Base-by-base conservation (phyloP, 164 flowering plant species). In the Vitis labrusca region DNA sequence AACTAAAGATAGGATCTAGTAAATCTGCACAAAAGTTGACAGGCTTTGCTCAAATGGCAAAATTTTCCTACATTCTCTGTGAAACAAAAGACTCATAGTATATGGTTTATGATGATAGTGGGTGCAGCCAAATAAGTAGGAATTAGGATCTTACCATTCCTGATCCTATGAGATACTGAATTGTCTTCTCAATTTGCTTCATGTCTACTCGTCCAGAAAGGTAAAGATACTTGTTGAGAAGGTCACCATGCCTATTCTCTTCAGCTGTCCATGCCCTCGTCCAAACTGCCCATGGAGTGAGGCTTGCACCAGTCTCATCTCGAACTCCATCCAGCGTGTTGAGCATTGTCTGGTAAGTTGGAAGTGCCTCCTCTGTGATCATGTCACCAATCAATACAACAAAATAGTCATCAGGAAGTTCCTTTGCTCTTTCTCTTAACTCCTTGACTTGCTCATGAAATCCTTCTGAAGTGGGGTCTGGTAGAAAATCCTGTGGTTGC, bases 361-460 rank as follows among this genome's bases (percentile, higher is more conserved):
- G 89, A 37, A 86, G 83, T 54, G 89, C 89, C 76, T 86, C 89
- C 66, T 85, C 87, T 0, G 89, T 85, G 65, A 78, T 77, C 85
- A 82, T 82, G 57, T 82, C 83, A 53, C 85, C 85, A 16, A 82
- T 81, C 74, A 82, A 64, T 44, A 82, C 85, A 8, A 82, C 83
- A 70, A 77, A 80, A 63, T 80, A 82, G 10, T 82, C 85, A 65
- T 82, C 85, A 65, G 85, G 72, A 27, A 82, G 63, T 67, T 80
- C 85, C 71, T 63, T 73, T 10, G 79, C 64, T 66, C 83, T 67
- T 51, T 73, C 73, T 50, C 85, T 76, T 63, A 83, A 54, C 66
- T 85, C 87, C 73, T 47, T 71, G 60, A 82, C 77, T 68, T 85
- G 81, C 9, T 85, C 89, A 47, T 76, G 54, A 59, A 81, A 81